Evolutionary conservation across 2,329 filamentous ascomycete genomes (phyloP), one percentile per base, ranked within the genome.

Genomic region (Colletotrichum karsti): DNA sequence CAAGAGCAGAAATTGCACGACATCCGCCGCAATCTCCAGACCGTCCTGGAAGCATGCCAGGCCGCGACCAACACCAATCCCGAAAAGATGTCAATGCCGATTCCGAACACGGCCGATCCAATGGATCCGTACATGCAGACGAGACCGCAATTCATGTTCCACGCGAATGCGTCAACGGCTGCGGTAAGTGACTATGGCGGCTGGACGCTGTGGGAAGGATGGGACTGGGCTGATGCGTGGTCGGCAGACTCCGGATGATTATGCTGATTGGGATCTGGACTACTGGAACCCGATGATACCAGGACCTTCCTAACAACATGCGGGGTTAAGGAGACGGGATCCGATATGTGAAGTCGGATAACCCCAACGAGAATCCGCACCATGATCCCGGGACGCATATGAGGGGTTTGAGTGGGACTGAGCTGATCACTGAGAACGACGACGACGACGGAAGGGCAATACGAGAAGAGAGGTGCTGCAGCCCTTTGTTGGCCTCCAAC

Each of bases 31-130:
- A 81, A 79, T 0, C 74, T 87, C 12, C 79, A 80, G 60, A 71
- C 74, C 4, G 78, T 85, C n/a, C 70, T 86, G 10, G 82, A 86
- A 9, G 77, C 78, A 4, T 84, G 84, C 48, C 72, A 85, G 58
- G 80, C 81, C 59, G 79, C 82, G 22, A 80, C 83, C 28, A 83
- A 82, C 46, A 74, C 80, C 48, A 84, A 74, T 42, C 77, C 80
- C 15, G 83, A 86, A 26, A 77, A 73, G 33, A 67, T 77, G 74
- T 10, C 69, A 50, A n/a, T 69, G 42, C 58, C 56, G 30, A 26
- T 50, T 18, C 42, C 56, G 28, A 59, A 39, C 9, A 46, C 70
- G 22, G 70, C 59, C 51, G 70, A 70, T 13, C 30, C 68, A 41
- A 71, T 70, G 48, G 65, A 71, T 30, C 58, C 69, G 4, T 71